Base-by-base conservation (phyloP, 108 stramenopile genomes). In the Heterococcus sp. region DNA sequence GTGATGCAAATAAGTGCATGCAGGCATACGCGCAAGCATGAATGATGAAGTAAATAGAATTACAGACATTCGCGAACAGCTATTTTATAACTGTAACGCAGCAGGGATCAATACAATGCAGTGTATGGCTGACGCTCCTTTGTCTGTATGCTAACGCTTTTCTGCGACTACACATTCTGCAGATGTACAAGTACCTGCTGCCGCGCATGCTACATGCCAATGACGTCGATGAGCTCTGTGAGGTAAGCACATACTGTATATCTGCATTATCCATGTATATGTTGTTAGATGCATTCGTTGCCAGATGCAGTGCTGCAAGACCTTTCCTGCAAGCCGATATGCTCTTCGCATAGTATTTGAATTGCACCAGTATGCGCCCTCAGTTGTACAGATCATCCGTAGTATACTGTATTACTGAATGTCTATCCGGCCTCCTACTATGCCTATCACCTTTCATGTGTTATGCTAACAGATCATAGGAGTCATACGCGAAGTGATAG, bases 391-490 rank as follows among this genome's bases (percentile, higher is more conserved):
- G 21, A 21, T 63, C 21, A 63, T 26, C 26, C 21, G 58, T 26
- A 63, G 58, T 63, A 63, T 63, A 63, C 26, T 63, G 21, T 63
- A 26, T 63, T 26, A 26, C 26, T 21, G 58, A 26, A 63, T 21
- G 26, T 21, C 21, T 26, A 26, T 63, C 26, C 26, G 21, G 21
- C 26, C 26, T 63, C 26, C n/a, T n/a, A n/a, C n/a, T n/a, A n/a
- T n/a, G n/a, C n/a, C n/a, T n/a, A n/a, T n/a, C n/a, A n/a, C n/a
- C n/a, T n/a, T n/a, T n/a, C n/a, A n/a, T n/a, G n/a, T n/a, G n/a
- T n/a, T n/a, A n/a, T n/a, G n/a, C n/a, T n/a, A n/a, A n/a, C 38
- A 78, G 76, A 66, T 78, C n/a, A 68, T 78, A 28, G 69, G 76
- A 69, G 76, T 78, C 2, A 37, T 78, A 8, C 76, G 76, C 33